phyloP scores from a whole-genome alignment of 2,329 filamentous ascomycete genomes.

The Arthrobotrys sinensis region DNA sequence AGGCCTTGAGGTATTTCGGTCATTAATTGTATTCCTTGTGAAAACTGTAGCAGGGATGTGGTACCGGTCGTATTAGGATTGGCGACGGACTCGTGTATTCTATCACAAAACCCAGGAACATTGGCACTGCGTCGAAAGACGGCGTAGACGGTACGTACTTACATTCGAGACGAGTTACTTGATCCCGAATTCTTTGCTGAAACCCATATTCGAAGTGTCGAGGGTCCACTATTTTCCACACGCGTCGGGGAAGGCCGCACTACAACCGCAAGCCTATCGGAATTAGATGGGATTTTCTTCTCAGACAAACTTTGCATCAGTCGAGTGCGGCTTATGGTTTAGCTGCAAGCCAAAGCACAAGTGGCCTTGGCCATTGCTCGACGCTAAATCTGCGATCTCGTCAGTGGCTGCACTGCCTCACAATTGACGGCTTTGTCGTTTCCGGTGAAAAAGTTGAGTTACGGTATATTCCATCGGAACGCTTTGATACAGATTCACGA shows the following conservation, averaged over 20 bases:
- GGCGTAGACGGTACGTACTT: not conserved
- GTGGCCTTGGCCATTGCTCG: constrained; percentile 12
- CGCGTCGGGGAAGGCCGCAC: constrained; percentile 15
- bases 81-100: not conserved
- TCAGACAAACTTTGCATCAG: not conserved
- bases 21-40: not conserved
- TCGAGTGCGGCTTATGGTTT: constrained; percentile 17
- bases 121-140: constrained; percentile 1
- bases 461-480: not conserved
- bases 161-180: constrained; percentile 13
- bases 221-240: not conserved
- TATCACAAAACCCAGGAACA: not conserved
- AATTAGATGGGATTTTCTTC: not conserved
- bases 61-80: not conserved
- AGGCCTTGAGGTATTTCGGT: constrained; percentile 16
- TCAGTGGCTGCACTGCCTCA: not conserved
- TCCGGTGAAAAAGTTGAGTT: not conserved
- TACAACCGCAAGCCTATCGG: not conserved
- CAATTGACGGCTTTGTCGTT: not conserved
- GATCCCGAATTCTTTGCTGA: not conserved
- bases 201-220: not conserved
- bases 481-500: not conserved
- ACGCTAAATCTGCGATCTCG: not conserved
- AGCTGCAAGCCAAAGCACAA: constrained; percentile 43
- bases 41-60: not conserved